Conservation (phyloP, 2,329 filamentous ascomycete species). For the Aureobasidium namibiae region DNA sequence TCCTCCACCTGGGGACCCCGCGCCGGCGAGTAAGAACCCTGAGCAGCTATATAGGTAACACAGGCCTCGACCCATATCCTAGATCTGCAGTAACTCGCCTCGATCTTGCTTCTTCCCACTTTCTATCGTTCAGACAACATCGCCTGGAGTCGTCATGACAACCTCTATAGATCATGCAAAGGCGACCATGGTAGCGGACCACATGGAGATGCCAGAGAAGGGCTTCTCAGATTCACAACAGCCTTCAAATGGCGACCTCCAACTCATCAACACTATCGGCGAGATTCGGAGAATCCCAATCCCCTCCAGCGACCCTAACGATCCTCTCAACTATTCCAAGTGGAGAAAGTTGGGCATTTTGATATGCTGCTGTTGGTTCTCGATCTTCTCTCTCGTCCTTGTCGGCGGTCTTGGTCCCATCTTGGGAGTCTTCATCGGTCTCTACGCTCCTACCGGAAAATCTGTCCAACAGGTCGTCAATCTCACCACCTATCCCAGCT, state of each 20-base stretch:
- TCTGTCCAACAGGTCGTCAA: conserved; percentile 24
- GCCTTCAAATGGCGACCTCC: conserved; percentile 15
- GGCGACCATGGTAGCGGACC: conserved; percentile 17
- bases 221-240: not conserved
- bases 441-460: conserved; percentile 24
- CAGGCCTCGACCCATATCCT: not conserved
- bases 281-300: conserved; percentile 19
- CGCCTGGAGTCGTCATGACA: not conserved
- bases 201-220: conserved; percentile 8
- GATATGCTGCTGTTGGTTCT: conserved; percentile 26
- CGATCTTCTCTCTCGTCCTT: conserved; percentile 35
- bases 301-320: conserved; percentile 19
- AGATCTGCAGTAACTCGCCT: not conserved
- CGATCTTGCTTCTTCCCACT: not conserved
- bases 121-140: not conserved
- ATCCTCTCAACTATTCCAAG: conserved; percentile 25
- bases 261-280: conserved; percentile 17
- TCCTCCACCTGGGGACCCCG: not conserved
- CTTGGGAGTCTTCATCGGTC: conserved; percentile 26
- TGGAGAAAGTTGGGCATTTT: conserved; percentile 25
- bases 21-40: no score
- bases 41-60: no score
- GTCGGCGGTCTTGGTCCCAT: conserved; percentile 42
- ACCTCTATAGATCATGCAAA: not conserved
- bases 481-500: conserved; percentile 31